Evolutionary conservation across 768 basidiomycete species (phyloP).

Genomic region (Pleurotus salmoneostramineus): DNA sequence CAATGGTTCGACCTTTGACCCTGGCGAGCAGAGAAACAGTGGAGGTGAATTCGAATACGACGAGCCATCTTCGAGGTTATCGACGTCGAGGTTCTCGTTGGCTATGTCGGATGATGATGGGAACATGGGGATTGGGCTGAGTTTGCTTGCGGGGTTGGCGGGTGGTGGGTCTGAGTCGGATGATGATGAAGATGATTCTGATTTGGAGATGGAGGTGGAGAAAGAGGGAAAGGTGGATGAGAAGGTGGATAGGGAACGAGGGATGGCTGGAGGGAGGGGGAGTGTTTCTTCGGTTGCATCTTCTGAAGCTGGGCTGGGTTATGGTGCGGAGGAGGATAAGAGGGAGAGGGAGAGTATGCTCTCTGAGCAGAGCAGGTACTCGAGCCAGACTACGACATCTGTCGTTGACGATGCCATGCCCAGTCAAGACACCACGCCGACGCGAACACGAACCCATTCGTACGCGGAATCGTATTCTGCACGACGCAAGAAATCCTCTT

Average conservation of each 20-base stretch:
- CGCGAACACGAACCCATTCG: neutral
- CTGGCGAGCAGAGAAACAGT: neutral
- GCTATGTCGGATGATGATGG: conserved; percentile 57
- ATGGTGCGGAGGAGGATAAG: conserved; percentile 17
- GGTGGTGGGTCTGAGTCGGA: conserved; percentile 21
- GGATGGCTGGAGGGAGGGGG: neutral
- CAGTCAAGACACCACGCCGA: neutral
- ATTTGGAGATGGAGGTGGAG: conserved; percentile 14
- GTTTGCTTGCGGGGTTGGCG: conserved; percentile 51
- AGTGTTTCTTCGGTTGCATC: neutral
- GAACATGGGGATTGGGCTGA: conserved; percentile 65
- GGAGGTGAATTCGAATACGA: conserved; percentile 14
- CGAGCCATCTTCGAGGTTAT: neutral
- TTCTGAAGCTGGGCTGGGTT: conserved; percentile 8
- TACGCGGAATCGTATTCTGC: neutral
- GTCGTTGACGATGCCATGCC: neutral
- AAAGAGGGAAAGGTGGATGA: conserved; percentile 17
- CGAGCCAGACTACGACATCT: neutral
- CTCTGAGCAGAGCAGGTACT: neutral
- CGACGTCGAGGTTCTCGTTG: conserved; percentile 23
- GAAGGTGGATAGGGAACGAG: neutral
- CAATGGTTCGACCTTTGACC: neutral
- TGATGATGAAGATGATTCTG: conserved; percentile 6
- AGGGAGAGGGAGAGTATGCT: conserved; percentile 5
- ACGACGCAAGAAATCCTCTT: neutral